Evolutionary conservation across 495 filamentous ascomycete genomes (phyloP).

Genomic region (Podospora bellae-mahoneyi): DNA sequence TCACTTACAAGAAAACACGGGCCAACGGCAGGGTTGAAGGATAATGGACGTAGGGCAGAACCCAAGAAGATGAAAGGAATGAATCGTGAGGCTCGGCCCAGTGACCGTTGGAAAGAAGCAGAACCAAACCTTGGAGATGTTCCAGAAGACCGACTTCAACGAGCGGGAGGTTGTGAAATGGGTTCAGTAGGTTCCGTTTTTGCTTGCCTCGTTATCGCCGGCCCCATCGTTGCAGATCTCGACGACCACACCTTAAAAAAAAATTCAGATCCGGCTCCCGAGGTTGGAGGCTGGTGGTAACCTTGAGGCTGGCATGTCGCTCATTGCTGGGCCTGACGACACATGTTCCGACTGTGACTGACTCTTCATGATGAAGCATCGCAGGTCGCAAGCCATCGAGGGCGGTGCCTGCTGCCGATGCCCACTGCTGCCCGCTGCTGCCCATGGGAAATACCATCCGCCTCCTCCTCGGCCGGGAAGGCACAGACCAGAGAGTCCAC

Average conservation of each 20-base stretch:
- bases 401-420: slow-evolving; percentile 15
- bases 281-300: not conserved
- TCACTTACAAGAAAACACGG: too few relatives aligned
- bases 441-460: slow-evolving; percentile 7
- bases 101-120: too few relatives aligned
- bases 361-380: not conserved
- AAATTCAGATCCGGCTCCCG: not conserved
- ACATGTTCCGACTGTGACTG: not conserved
- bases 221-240: not conserved
- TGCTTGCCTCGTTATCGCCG: not conserved
- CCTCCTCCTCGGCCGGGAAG: slow-evolving; percentile 11
- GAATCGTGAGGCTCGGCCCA: not conserved
- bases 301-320: not conserved
- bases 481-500: not conserved
- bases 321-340: not conserved
- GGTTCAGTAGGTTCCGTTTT: not conserved
- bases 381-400: slow-evolving; percentile 9
- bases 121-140: not conserved
- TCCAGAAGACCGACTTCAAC: not conserved
- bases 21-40: not conserved
- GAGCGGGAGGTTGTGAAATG: not conserved
- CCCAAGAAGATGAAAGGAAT: not conserved
- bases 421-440: slow-evolving; percentile 1
- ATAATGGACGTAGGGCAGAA: not conserved
- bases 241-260: not conserved